A percentile compares a stretch with the other conserved stretches of the same genome.
phyloP scores from a whole-genome alignment of 129 eudicot species.

The Lonicera japonica region DNA sequence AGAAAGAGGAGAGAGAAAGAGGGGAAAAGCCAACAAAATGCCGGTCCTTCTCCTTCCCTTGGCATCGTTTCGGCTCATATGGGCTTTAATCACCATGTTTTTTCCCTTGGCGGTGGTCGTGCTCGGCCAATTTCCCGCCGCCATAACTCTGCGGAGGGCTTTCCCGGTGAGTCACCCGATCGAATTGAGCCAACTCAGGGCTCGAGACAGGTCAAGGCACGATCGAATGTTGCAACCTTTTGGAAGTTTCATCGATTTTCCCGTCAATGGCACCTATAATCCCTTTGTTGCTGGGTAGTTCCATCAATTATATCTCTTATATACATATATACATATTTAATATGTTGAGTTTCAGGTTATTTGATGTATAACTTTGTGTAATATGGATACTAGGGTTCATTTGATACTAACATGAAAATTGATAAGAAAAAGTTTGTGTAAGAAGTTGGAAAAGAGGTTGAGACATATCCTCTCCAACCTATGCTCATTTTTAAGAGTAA shows the following conservation, averaged over 20 bases:
- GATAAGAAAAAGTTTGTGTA: no score
- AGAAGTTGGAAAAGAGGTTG: no score
- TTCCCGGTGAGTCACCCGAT: slow-evolving; percentile 45
- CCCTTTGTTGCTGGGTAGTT: slow-evolving; percentile 87
- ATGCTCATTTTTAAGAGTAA: no score
- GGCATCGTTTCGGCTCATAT: slow-evolving; percentile 1
- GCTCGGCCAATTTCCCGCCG: slow-evolving; percentile 39
- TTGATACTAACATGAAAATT: no score
- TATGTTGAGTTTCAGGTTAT: no score
- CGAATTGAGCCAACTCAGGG: slow-evolving; percentile 58
- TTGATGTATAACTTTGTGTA: no score
- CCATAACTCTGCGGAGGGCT: slow-evolving; percentile 56
- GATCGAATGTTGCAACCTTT: slow-evolving; percentile 63
- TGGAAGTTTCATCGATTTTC: slow-evolving; percentile 69
- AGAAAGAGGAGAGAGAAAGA: slow-evolving; percentile 1
- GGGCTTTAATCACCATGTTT: slow-evolving; percentile 19
- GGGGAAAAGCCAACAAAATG: background rate
- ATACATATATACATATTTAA: no score
- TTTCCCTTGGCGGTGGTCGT: slow-evolving; percentile 29
- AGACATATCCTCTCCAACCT: no score
- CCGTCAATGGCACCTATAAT: slow-evolving; percentile 78
- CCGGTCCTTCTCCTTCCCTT: background rate
- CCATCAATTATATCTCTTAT: background rate
- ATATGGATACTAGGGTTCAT: no score
- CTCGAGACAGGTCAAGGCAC: slow-evolving; percentile 60